Base-by-base conservation (phyloP, 2,329 filamentous ascomycete genomes). In the Diaporthe nobilis region DNA sequence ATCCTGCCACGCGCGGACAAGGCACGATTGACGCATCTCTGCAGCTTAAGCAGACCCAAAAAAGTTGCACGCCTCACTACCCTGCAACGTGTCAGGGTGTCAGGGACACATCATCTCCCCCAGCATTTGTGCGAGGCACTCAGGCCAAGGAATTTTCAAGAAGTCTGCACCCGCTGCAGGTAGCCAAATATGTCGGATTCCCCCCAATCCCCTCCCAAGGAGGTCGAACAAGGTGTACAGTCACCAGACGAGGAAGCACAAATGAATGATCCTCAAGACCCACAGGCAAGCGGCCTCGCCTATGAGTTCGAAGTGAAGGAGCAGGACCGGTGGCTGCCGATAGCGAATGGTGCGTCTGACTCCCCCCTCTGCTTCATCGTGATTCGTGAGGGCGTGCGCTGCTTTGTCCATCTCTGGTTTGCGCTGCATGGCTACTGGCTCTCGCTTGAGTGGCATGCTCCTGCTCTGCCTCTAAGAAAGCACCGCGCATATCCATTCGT, bases 251-350 rank as follows among this genome's bases (percentile, higher is more conserved):
- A 97, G 89, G 95, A 97, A 90, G 93, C 93, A 90, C 93, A 94
- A 91, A 97, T 98, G 94, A 95, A 97, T 88, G 94, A 95, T 85
- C 88, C 90, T 87, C 91, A 93, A 86, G 93, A 94, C 88, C 90
- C 92, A 92, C 93, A 95, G 88, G 89, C 90, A 85, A 90, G 90
- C 86, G 93, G 91, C 85, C 90, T 94, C 86, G 92, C 89, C 86
- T 95, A 95, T 84, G 96, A 98, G 88, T 98, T 98, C 85, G 96
- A 98, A 88, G 96, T 98, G 87, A 98, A 98, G 90, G 97, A 99
- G 88, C 97, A 99, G 88, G 97, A 99, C 88, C 91, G 97, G 90
- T 99, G 97, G 97, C 92, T 99, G 85, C 97, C 97, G 85, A 99
- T 99, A 91, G 97, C 97, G 88, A 99, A 99, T 95, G 97, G 97